Percentiles rank a stretch among this genome's conserved stretches.
Evolutionary conservation across 1,284 basidiomycete genomes (phyloP).

Genomic region (Fomitopsis palustris): DNA sequence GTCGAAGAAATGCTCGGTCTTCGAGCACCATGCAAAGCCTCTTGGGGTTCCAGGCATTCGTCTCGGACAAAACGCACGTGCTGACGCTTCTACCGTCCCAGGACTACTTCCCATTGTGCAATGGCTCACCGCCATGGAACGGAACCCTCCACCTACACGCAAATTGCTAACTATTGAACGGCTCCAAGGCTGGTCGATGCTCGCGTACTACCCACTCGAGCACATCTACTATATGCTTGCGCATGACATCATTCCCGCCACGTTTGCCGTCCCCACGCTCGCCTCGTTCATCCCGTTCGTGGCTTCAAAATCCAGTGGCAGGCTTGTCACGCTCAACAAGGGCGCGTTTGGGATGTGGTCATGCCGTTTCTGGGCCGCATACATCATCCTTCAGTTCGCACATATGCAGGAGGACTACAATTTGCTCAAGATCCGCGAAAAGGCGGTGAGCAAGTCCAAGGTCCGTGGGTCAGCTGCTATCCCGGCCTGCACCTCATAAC

Average conservation of each 20-base stretch:
- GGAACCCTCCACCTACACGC: conserved; percentile 62
- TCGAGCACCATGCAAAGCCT: too few species aligned
- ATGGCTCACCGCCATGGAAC: conserved; percentile 74
- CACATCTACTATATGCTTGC: conserved; percentile 70
- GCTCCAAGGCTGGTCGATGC: conserved; percentile 81
- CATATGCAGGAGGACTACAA: conserved; percentile 68
- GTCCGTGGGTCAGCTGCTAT: conserved; percentile 18
- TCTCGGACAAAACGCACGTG: too few species aligned
- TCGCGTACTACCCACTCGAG: conserved; percentile 79
- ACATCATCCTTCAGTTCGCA: conserved; percentile 69
- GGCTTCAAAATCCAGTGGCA: conserved; percentile 31
- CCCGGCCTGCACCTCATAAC: neutral
- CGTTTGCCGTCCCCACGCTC: conserved; percentile 40
- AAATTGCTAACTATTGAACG: conserved; percentile 73
- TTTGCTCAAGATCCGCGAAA: conserved; percentile 50
- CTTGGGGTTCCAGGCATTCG: too few species aligned
- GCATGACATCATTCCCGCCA: conserved; percentile 59
- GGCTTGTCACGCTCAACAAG: conserved; percentile 40
- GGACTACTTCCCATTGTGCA: conserved; percentile 74
- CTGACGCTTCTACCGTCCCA: conserved; percentile 23
- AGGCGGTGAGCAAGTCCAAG: conserved; percentile 55
- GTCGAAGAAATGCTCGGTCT: too few species aligned
- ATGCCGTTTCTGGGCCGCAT: conserved; percentile 73
- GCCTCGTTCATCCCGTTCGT: conserved; percentile 30
- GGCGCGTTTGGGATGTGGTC: conserved; percentile 56